Base-by-base conservation (phyloP, 192 early-diverging fungal genomes). In the Paraglomus brasilianum region DNA sequence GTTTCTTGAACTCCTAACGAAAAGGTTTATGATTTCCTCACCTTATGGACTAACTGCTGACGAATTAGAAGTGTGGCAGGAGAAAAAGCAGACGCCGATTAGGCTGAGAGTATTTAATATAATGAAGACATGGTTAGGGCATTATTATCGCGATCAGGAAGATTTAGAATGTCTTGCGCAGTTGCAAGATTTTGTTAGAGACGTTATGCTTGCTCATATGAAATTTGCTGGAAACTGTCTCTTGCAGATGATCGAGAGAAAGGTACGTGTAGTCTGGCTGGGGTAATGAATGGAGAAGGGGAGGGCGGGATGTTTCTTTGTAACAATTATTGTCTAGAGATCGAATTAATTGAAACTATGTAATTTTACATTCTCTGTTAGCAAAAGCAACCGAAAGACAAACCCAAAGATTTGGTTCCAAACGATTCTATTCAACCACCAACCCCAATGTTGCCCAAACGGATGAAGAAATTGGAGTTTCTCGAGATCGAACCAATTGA, bases 91-190 rank as follows among this genome's bases (percentile, higher is more conserved):
- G 52, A 93, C 88, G 63, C 88, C 92, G 17, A 85, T 98, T 47
- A 87, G 94, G 36, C 80, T 95, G 59, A 91, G 93, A 41, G 93
- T 96, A 5, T 96, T 89, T 81, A 95, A 95, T 72, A 81, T 95
- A 42, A 86, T 97, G 76, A 97, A 95, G 76, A 85, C 83, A 11
- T 98, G 95, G 95, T 74, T 96, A 7, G 95, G 97, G 72, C 88
- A 81, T 60, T 91, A 93, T 77, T 91, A 86, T 64, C 78, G 86
- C 41, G 93, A 95, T 66, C 85, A 87, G 70, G 88, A 91, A 55
- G 90, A 91, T 67, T 78, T 80, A 8, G 71, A 82, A 38, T 84
- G 78, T 15, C 75, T 95, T 21, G 76, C 79, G 47, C 79, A 79
- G 74, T 83, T 94, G 56, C 84, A 84, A 52, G 78, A 83, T 39